These are phyloP conservation scores for Arachis stenosperma DNA, from an alignment of 306 rosid genomes.

Conservation along the genomic window DNA sequence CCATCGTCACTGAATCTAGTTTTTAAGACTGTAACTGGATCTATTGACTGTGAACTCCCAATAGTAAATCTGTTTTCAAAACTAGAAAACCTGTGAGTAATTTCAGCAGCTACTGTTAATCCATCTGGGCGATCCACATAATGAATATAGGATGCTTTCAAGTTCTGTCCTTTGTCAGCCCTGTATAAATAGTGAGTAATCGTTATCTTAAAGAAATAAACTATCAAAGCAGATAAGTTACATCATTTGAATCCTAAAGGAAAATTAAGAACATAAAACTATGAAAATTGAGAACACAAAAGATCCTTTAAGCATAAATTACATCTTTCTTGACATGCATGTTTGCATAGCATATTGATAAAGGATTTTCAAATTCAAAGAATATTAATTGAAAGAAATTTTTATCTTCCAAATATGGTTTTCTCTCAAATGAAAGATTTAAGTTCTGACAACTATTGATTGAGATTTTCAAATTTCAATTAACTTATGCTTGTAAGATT, in stretches of 20 bases:
- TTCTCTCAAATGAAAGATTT: background rate
- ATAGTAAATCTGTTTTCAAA: conserved; percentile 71
- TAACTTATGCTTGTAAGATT: conserved; percentile 11
- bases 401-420: background rate
- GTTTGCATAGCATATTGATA: background rate
- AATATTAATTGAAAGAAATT: background rate
- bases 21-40: conserved; percentile 63
- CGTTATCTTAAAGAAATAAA: conserved; percentile 2
- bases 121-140: conserved; percentile 60
- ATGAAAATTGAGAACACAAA: background rate
- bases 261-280: background rate
- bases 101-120: conserved; percentile 80
- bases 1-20: conserved; percentile 77
- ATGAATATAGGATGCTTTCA: conserved; percentile 89
- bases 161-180: conserved; percentile 73
- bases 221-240: conserved; percentile 10
- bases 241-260: conserved; percentile 20
- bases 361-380: background rate
- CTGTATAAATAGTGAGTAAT: conserved; percentile 49
- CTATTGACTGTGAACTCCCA: conserved; percentile 75
- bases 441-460: background rate
- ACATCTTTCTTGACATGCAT: background rate
- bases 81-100: conserved; percentile 66
- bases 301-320: too few species aligned
- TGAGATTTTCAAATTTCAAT: conserved; percentile 16